These are phyloP conservation scores for Cubamyces sp. DNA, from an alignment of 768 basidiomycete species.

Conservation along the genomic window DNA sequence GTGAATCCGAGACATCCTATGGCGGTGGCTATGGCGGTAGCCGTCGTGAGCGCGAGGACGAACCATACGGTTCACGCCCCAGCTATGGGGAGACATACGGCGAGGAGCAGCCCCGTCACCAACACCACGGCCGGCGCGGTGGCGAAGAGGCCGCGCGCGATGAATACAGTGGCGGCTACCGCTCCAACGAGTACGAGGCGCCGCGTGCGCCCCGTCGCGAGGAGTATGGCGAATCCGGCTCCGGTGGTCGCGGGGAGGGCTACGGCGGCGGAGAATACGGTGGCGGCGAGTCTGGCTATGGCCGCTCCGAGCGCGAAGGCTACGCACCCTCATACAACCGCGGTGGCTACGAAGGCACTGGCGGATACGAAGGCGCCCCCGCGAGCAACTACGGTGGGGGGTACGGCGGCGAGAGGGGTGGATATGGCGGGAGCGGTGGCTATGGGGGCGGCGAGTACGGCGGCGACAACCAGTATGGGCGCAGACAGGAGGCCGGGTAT, in stretches of 20 bases:
- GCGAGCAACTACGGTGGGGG: constrained; percentile 6
- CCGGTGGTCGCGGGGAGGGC: constrained; percentile 6
- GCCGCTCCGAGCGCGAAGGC: constrained; percentile 8
- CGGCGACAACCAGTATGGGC: constrained; percentile 9
- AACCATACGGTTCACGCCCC: constrained; percentile 11
- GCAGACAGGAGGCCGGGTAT: constrained; percentile 16
- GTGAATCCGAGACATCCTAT: constrained; percentile 44
- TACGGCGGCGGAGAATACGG: constrained; percentile 5
- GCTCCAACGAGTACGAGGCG: constrained; percentile 14
- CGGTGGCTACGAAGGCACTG: neutral
- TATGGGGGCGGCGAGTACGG: constrained; percentile 5
- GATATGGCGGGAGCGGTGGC: constrained; percentile 7
- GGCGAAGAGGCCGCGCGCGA: constrained; percentile 20
- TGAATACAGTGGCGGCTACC: constrained; percentile 26
- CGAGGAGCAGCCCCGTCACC: constrained; percentile 14
- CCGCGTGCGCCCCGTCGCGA: constrained; percentile 13
- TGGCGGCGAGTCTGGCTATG: constrained; percentile 3
- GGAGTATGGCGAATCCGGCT: constrained; percentile 11
- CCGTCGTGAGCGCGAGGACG: constrained; percentile 6
- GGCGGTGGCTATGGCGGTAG: constrained; percentile 38
- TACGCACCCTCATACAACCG: constrained; percentile 11
- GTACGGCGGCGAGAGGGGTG: constrained; percentile 6
- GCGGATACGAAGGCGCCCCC: neutral
- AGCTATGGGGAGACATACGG: constrained; percentile 17
- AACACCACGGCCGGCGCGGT: constrained; percentile 10